These are phyloP conservation scores for Salix dunnii DNA, from an alignment of 345 rosid genomes.

Conservation along the genomic window DNA sequence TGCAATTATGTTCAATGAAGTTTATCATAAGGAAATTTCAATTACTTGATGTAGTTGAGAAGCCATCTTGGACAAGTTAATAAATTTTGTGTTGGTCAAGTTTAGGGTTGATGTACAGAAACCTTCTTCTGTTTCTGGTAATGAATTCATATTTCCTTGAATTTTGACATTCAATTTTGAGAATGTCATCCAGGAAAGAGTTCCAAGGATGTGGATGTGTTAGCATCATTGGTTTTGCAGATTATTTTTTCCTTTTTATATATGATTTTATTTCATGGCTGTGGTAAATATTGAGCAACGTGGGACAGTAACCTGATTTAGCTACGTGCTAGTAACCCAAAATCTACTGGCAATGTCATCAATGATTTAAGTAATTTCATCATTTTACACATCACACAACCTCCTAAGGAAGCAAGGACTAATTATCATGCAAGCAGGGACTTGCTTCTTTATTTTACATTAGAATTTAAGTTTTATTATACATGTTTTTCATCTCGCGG, in stretches of 20 bases:
- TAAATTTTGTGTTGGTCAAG: neutral
- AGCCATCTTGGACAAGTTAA: neutral
- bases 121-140: neutral
- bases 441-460: no score
- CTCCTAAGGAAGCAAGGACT: no score
- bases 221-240: no score
- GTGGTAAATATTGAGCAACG: neutral
- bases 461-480: no score
- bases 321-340: no score
- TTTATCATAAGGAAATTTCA: neutral
- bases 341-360: no score
- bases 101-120: slow-evolving; percentile 3
- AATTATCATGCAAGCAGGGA: no score
- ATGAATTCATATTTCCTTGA: neutral
- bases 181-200: no score
- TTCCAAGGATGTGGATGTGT: neutral
- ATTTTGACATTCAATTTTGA: neutral
- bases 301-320: no score
- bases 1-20: neutral
- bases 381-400: no score
- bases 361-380: no score
- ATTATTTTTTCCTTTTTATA: neutral
- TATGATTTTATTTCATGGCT: neutral
- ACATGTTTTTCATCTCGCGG: no score
- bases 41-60: neutral